A percentile compares a stretch with the other conserved stretches of the same genome.
Conservation (phyloP, 2,329 filamentous ascomycete genomes). For the Dactylellina parvicollis region DNA sequence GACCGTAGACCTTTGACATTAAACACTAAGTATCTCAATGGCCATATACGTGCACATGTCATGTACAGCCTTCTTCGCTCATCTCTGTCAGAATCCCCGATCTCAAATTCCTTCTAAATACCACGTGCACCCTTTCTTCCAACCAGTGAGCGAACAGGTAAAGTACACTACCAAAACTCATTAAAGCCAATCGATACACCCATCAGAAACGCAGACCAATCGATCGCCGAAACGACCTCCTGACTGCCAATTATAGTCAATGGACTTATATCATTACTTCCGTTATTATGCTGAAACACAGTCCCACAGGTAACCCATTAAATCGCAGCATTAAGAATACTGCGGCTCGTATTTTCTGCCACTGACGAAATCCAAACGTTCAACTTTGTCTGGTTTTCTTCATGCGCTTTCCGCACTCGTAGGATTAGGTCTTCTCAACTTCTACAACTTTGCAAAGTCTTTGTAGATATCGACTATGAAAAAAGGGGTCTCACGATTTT, state of each 20-base stretch:
- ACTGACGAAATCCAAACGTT: no score
- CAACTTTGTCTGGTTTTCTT: no score
- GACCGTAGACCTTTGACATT: no score
- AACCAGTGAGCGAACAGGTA: conserved; percentile 6
- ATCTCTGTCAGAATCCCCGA: background rate
- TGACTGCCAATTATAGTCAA: conserved; percentile 29
- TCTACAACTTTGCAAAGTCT: background rate
- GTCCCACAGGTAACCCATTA: no score
- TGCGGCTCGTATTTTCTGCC: background rate
- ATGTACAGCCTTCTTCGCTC: no score
- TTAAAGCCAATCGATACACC: conserved; percentile 16
- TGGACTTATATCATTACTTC: background rate
- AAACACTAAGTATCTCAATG: no score
- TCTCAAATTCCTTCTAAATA: background rate
- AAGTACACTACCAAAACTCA: background rate
- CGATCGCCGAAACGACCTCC: conserved; percentile 44
- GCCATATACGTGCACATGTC: no score
- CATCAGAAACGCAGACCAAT: conserved; percentile 33
- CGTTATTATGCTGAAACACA: no score
- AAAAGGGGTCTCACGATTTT: no score
- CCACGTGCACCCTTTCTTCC: background rate
- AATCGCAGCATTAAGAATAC: conserved; percentile 11
- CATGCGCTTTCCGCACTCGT: no score
- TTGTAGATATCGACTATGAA: no score
- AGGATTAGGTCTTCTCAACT: no score